These are phyloP conservation scores for Luffa acutangula DNA, from an alignment of 306 rosid genomes.

Conservation along the genomic window DNA sequence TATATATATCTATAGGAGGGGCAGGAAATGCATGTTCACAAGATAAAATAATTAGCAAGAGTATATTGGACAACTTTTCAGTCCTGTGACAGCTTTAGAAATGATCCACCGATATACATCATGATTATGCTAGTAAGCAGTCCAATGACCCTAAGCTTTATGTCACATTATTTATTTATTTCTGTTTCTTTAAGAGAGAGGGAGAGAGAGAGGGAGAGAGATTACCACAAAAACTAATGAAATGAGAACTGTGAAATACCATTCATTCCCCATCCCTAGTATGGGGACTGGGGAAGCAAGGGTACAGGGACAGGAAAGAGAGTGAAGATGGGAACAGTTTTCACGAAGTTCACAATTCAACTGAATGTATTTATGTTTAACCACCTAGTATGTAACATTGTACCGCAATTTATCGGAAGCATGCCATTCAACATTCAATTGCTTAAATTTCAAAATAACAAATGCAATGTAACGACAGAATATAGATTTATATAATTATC, in stretches of 20 bases:
- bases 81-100: background rate
- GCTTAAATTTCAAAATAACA: background rate
- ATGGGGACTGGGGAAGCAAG: background rate
- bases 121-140: background rate
- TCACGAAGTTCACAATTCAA: background rate
- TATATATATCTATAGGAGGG: background rate
- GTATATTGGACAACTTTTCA: background rate
- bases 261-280: background rate
- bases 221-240: no score
- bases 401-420: background rate
- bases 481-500: background rate
- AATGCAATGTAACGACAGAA: background rate
- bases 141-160: background rate
- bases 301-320: background rate
- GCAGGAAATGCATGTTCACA: background rate
- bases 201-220: no score
- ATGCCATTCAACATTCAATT: background rate
- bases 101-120: background rate
- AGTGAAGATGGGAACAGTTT: background rate
- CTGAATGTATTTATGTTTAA: background rate
- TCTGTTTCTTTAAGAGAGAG: no score
- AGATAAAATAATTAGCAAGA: background rate
- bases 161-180: no score
- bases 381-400: background rate
- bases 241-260: background rate